A percentile compares a stretch with the other conserved stretches of the same genome.
Evolutionary conservation across 2,329 filamentous ascomycete species (phyloP).

Genomic region (Calonectria henricotiae): DNA sequence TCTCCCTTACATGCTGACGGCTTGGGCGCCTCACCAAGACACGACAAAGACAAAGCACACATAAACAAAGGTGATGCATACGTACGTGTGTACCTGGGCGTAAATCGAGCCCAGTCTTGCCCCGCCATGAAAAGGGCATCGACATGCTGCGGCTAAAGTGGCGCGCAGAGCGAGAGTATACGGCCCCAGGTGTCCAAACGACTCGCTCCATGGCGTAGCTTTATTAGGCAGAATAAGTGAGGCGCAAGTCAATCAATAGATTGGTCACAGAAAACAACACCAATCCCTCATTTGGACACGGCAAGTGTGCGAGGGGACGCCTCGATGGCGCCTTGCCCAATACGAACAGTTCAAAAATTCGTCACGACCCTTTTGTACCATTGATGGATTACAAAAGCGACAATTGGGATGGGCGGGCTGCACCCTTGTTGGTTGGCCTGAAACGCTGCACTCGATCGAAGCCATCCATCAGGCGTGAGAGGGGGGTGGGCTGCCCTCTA

Average conservation of each 20-base stretch:
- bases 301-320: conserved; percentile 22
- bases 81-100: not conserved
- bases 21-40: not conserved
- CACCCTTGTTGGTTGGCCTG: conserved; percentile 32
- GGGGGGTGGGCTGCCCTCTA: conserved; percentile 18
- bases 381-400: conserved; percentile 18
- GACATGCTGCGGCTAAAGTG: conserved; percentile 33
- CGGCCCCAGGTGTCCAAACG: not conserved
- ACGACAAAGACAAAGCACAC: conserved; percentile 9
- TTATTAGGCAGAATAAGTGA: conserved; percentile 17
- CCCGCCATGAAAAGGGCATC: conserved; percentile 14
- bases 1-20: conserved; percentile 15
- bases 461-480: conserved; percentile 6
- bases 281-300: conserved; percentile 6
- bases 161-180: not conserved
- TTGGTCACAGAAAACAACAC: conserved; percentile 12
- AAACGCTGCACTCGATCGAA: conserved; percentile 36
- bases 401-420: conserved; percentile 31
- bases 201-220: conserved; percentile 5
- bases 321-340: conserved; percentile 13
- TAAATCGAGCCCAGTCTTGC: conserved; percentile 4
- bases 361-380: conserved; percentile 9
- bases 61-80: conserved; percentile 20
- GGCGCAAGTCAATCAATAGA: conserved; percentile 19
- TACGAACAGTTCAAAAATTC: conserved; percentile 16